These are phyloP conservation scores for Austropuccinia psidii DNA, from an alignment of 1,284 basidiomycete species.

Conservation along the genomic window DNA sequence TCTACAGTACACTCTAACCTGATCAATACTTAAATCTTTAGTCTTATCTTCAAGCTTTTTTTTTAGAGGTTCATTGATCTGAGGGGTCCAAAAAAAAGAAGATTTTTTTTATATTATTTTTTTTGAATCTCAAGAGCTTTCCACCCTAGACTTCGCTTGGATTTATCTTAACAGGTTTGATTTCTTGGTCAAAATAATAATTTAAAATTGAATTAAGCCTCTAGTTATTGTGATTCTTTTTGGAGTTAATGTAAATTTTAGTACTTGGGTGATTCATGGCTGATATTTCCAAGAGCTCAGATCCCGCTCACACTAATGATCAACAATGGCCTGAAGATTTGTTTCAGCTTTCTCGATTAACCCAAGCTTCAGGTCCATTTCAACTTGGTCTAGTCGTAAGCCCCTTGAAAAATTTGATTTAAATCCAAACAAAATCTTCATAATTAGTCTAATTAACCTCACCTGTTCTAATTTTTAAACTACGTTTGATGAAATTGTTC, in stretches of 20 bases:
- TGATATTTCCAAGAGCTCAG: background rate
- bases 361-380: background rate
- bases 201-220: background rate
- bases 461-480: background rate
- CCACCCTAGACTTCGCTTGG: background rate
- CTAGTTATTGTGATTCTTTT: background rate
- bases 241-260: background rate
- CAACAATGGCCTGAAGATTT: slow-evolving; percentile 8
- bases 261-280: background rate
- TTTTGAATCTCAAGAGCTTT: background rate
- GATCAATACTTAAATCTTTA: too few relatives aligned
- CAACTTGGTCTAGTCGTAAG: slow-evolving; percentile 1
- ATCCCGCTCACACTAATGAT: background rate
- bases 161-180: too few relatives aligned
- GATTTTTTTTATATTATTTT: too few relatives aligned
- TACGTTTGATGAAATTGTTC: background rate
- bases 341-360: background rate
- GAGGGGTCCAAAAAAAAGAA: too few relatives aligned
- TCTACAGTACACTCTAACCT: too few relatives aligned
- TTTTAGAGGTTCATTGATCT: too few relatives aligned
- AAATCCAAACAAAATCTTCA: background rate
- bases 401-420: background rate
- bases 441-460: background rate
- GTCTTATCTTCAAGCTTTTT: too few relatives aligned
- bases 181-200: background rate